These are phyloP conservation scores for Botrytis galanthina DNA, from an alignment of 2,329 filamentous ascomycete species.

Conservation along the genomic window DNA sequence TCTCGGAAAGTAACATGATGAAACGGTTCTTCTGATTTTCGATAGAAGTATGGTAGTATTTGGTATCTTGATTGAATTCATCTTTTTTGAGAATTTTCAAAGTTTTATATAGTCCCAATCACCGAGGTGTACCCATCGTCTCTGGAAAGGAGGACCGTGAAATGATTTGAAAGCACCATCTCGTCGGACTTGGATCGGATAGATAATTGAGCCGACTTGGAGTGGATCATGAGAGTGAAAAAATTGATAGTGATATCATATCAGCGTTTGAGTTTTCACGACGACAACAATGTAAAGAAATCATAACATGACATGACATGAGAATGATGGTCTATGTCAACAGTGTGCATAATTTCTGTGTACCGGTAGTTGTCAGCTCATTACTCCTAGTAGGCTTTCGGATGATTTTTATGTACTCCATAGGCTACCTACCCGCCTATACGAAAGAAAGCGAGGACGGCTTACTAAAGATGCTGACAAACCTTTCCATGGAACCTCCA, in stretches of 20 bases:
- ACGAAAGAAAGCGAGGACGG: not conserved
- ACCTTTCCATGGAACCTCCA: not conserved
- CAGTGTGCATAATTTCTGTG: not conserved
- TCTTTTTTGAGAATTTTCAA: not conserved
- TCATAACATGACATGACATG: not conserved
- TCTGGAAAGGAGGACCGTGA: not conserved
- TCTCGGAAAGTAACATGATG: slow-evolving; percentile 26
- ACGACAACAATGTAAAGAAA: not conserved
- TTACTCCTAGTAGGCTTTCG: not conserved
- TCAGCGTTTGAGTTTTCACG: not conserved
- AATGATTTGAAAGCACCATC: not conserved
- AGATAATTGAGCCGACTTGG: not conserved
- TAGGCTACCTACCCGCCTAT: not conserved
- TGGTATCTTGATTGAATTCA: not conserved
- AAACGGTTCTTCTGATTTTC: not conserved
- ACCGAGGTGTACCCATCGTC: not conserved
- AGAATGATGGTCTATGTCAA: not conserved
- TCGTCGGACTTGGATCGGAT: not conserved
- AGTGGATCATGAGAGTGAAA: not conserved
- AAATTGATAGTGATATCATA: not conserved
- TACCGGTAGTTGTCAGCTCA: no score
- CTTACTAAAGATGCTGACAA: not conserved
- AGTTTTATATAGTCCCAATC: not conserved
- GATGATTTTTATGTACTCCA: not conserved
- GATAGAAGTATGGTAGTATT: not conserved